phyloP scores from a whole-genome alignment of 495 filamentous ascomycete species.

The Penicillium chermesinum region DNA sequence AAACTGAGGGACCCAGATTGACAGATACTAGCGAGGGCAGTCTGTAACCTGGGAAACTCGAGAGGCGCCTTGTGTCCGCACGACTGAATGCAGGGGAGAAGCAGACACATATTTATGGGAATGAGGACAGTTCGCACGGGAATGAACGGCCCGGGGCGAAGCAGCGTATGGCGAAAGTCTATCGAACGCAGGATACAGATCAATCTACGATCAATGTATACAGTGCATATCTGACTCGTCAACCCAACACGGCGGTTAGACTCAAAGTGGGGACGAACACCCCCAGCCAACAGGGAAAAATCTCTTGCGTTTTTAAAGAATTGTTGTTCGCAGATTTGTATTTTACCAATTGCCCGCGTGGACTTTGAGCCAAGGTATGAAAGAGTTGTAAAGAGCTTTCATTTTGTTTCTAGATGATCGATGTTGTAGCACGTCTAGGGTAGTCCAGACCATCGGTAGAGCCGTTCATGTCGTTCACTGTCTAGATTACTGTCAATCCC shows the following conservation, averaged over 20 bases:
- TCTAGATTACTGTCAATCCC: conserved; percentile 12
- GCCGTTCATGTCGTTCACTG: not conserved
- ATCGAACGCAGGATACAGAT: conserved; percentile 10
- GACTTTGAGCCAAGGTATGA: too few relatives aligned
- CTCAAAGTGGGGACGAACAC: conserved; percentile 5
- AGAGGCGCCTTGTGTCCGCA: not conserved
- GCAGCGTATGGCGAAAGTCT: conserved; percentile 18
- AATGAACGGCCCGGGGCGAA: conserved; percentile 20
- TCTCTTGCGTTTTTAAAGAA: too few relatives aligned
- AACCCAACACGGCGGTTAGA: conserved; percentile 18
- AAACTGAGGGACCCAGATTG: not conserved
- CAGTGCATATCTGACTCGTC: conserved; percentile 20
- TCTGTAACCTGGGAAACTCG: not conserved
- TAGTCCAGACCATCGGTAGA: conserved; percentile 3
- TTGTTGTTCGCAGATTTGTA: too few relatives aligned
- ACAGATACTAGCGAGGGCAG: not conserved
- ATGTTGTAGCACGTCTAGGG: conserved; percentile 2
- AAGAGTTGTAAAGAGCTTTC: too few relatives aligned
- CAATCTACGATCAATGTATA: conserved; percentile 3
- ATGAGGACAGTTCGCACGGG: conserved; percentile 7
- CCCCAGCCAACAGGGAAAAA: too few relatives aligned
- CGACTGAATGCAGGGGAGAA: not conserved
- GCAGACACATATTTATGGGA: conserved; percentile 2
- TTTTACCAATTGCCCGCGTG: too few relatives aligned
- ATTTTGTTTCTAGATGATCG: not conserved